Conservation (phyloP, 129 eudicot species). For the Rutidosis leptorrhynchoides region DNA sequence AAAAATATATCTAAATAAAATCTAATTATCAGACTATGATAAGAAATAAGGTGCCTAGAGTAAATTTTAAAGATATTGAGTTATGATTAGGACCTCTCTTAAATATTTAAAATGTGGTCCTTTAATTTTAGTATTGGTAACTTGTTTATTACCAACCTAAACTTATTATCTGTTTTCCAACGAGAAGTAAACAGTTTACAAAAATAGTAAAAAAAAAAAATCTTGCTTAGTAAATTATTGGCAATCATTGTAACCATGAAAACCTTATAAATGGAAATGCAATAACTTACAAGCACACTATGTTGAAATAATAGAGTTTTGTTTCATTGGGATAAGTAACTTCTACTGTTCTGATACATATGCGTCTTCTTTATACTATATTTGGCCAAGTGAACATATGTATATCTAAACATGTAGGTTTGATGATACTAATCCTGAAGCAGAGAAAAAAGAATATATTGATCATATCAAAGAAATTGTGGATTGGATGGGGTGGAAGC, state of each 20-base stretch:
- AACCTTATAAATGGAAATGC: background rate
- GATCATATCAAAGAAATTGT: constrained; percentile 97
- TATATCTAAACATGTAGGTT: constrained; percentile 41
- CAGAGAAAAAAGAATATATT: constrained; percentile 94
- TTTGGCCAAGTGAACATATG: background rate
- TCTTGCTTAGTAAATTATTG: background rate
- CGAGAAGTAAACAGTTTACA: background rate
- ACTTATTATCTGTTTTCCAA: background rate
- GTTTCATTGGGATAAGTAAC: background rate
- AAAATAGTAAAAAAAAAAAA: too few species aligned
- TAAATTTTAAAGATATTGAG: background rate
- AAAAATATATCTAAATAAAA: background rate
- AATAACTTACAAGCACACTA: background rate
- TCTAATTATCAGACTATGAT: background rate
- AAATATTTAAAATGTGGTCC: background rate
- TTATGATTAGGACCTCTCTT: background rate
- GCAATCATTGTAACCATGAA: background rate
- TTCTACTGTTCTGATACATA: background rate
- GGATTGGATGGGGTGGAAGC: constrained; percentile 98
- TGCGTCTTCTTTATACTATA: background rate
- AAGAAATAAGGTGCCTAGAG: background rate
- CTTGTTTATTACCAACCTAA: constrained; percentile 7
- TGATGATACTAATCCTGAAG: constrained; percentile 99
- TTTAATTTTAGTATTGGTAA: background rate
- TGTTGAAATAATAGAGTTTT: background rate